Percentiles rank a stretch among this genome's conserved stretches.
These are phyloP conservation scores for Talaromyces thailandensis DNA, from an alignment of 495 filamentous ascomycete species.

Conservation along the genomic window DNA sequence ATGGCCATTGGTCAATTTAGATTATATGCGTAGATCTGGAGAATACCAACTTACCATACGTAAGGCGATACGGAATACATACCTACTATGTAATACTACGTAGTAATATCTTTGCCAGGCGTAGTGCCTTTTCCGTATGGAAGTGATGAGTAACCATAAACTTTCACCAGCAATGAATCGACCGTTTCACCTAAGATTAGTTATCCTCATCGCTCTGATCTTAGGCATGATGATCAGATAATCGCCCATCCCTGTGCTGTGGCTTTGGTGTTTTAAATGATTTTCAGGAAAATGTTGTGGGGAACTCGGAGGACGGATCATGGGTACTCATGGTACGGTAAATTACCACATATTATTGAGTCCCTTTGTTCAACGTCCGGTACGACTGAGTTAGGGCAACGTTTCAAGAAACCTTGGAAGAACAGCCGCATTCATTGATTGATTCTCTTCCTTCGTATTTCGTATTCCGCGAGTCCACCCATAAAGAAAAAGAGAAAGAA, in stretches of 20 bases:
- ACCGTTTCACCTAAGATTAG: background rate
- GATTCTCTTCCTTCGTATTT: background rate
- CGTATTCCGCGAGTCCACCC: background rate
- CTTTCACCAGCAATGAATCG: background rate
- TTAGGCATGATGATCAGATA: background rate
- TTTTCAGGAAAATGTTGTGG: background rate
- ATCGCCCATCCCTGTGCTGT: background rate
- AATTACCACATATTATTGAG: background rate
- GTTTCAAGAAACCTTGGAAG: background rate
- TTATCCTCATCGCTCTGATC: background rate
- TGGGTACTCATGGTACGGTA: background rate
- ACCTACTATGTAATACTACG: too few species aligned
- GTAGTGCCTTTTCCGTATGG: background rate
- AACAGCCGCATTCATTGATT: background rate
- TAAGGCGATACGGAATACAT: background rate
- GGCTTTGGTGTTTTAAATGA: background rate
- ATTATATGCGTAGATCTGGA: background rate
- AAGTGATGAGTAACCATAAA: background rate
- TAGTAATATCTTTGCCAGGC: background rate
- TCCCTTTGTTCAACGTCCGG: background rate
- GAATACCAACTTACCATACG: background rate
- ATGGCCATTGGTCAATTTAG: background rate
- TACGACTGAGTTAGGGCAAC: background rate
- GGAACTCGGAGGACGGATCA: background rate
- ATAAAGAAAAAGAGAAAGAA: background rate